These are phyloP conservation scores for Corymbia citriodora DNA, from an alignment of 441 rosid species.

Conservation along the genomic window DNA sequence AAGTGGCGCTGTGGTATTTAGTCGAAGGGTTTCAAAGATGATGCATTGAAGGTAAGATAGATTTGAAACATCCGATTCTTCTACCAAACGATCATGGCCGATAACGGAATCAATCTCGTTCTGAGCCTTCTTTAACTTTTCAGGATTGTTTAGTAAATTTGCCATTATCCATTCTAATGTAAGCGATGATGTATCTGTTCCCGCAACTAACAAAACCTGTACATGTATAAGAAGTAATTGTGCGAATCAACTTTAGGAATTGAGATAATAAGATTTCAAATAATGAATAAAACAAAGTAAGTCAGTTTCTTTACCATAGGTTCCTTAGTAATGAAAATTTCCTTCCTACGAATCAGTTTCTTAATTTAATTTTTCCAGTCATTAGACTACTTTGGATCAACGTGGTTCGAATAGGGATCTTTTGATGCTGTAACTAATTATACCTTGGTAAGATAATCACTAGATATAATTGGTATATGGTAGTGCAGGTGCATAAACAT, in stretches of 20 bases:
- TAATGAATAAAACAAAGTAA: neutral
- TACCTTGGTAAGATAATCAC: neutral
- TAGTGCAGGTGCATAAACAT: neutral
- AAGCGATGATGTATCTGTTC: neutral
- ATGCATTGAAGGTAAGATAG: neutral
- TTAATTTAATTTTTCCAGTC: neutral
- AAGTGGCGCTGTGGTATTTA: neutral
- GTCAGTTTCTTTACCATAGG: neutral
- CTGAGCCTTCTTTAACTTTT: neutral
- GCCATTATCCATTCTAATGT: neutral
- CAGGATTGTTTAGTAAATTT: neutral
- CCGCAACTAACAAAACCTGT: neutral
- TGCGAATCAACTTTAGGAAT: neutral
- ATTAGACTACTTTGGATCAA: neutral
- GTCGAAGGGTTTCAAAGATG: neutral
- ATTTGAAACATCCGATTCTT: neutral
- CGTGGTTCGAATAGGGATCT: neutral
- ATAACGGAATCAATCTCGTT: neutral
- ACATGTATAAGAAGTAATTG: neutral
- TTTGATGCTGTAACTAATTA: neutral
- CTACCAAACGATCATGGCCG: neutral
- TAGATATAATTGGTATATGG: neutral
- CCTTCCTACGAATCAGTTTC: neutral
- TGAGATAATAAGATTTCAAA: neutral
- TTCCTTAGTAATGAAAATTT: neutral